Evolutionary conservation across 768 basidiomycete genomes (phyloP), one percentile per base, ranked within the genome.

Genomic region (Lentinula sp.): DNA sequence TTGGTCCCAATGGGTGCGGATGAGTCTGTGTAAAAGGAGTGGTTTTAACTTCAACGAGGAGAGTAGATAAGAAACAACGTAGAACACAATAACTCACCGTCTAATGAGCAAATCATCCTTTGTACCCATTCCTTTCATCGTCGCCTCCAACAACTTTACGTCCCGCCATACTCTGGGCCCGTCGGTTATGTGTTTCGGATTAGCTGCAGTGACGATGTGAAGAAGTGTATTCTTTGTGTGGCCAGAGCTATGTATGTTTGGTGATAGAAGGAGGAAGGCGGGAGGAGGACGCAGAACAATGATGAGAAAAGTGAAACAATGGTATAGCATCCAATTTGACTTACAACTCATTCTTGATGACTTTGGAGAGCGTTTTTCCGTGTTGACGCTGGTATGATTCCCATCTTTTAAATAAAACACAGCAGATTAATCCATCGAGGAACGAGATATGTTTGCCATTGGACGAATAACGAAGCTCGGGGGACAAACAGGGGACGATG

Each of bases 101-200:
- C 71, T 73, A 28, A 73, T 67, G 55, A 78, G 63, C 45, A 72
- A 52, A 61, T 76, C 71, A 52, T 78, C 77, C 61, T 77, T 75
- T 1, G 77, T 78, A 4, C 77, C 77, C 64, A 70, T 61, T 16
- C 77, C 76, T 28, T 55, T 60, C 75, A 76, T 76, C 13, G 74
- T 66, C 9, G 65, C 65, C 57, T 77, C 69, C 43, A 78, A 56
- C 60, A 71, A 51, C 61, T 75, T 72, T 0, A 71, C 74, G 61
- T 77, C 76, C 9, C 76, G 63, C 36, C 67, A 65, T 35, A 76
- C 70, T 5, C 57, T 43, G 18, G 46, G 43, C 8, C 76, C 76
- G 50, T 69, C 66, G 0, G 71, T 72, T 57, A 75, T 73, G 6
- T 55, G 61, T 62, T 78, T 75, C 12, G 65, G 69, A 18, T 60